A percentile compares a stretch with the other conserved stretches of the same genome.
phyloP scores from a whole-genome alignment of 2,329 filamentous ascomycete species.

The Alternaria triticimaculans region DNA sequence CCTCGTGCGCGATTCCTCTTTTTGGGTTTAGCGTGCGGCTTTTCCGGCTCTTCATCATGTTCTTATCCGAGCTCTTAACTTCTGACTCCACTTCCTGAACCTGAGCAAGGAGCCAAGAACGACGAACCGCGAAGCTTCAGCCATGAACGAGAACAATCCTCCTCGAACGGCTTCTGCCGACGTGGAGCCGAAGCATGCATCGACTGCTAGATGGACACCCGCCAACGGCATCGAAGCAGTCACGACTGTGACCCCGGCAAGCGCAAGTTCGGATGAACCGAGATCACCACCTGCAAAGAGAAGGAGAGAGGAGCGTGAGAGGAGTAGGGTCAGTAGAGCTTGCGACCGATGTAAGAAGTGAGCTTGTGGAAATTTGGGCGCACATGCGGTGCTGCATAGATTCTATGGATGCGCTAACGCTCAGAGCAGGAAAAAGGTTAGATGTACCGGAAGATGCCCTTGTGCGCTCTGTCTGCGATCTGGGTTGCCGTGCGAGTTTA shows the following conservation, averaged over 20 bases:
- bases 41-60: conserved; percentile 11
- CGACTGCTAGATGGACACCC: conserved; percentile 17
- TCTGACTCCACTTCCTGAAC: conserved; percentile 9
- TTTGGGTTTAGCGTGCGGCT: conserved; percentile 10
- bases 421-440: conserved; percentile 43
- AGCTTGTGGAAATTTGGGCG: conserved; percentile 16
- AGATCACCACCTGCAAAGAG: conserved; percentile 38
- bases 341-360: conserved; percentile 59
- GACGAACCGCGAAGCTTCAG: not conserved
- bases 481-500: conserved; percentile 55
- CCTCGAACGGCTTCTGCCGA: not conserved
- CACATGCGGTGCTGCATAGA: conserved; percentile 2
- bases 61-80: conserved; percentile 11
- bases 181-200: conserved; percentile 5
- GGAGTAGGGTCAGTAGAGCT: conserved; percentile 55
- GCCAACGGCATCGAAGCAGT: conserved; percentile 22
- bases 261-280: conserved; percentile 29
- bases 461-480: conserved; percentile 42
- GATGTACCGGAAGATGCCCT: conserved; percentile 47
- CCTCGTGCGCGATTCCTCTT: not conserved
- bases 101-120: not conserved
- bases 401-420: conserved; percentile 16
- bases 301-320: conserved; percentile 44
- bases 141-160: conserved; percentile 1
- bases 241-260: conserved; percentile 11